Conservation (phyloP, 306 rosid genomes). For the Hippophae rhamnoides region DNA sequence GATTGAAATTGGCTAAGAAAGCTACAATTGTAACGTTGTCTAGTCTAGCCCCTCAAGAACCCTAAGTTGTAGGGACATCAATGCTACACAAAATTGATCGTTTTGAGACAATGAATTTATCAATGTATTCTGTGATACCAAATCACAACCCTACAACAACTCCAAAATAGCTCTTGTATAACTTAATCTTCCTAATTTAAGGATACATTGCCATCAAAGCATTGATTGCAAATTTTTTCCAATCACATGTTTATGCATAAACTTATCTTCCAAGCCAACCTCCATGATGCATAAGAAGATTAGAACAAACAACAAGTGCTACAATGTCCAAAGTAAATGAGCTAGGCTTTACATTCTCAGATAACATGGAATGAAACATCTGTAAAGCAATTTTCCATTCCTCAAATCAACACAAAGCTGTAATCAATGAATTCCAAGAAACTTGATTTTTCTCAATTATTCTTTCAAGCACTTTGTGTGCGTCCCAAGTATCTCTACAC, state of each 20-base stretch:
- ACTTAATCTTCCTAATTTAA: constrained; percentile 38
- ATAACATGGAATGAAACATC: constrained; percentile 42
- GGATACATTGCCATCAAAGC: constrained; percentile 79
- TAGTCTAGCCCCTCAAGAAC: constrained; percentile 42
- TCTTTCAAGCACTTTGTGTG: constrained; percentile 45
- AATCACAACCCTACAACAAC: too few relatives aligned
- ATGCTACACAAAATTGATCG: too few relatives aligned
- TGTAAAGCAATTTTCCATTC: constrained; percentile 26
- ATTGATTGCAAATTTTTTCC: constrained; percentile 49
- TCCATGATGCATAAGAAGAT: constrained; percentile 28
- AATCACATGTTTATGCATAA: constrained; percentile 42
- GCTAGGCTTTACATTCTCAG: constrained; percentile 41
- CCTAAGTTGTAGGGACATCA: constrained; percentile 18
- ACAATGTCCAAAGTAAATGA: constrained; percentile 66
- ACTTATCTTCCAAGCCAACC: constrained; percentile 57
- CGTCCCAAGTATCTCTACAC: constrained; percentile 41
- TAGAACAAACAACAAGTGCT: constrained; percentile 54
- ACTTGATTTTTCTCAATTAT: constrained; percentile 50
- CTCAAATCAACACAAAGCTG: too few relatives aligned
- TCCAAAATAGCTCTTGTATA: constrained; percentile 49
- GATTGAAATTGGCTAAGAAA: constrained; percentile 71
- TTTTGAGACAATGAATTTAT: too few relatives aligned
- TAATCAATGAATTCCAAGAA: constrained; percentile 62
- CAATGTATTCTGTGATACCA: too few relatives aligned
- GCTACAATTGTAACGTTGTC: constrained; percentile 64